Conservation (phyloP, 768 basidiomycete species). For the Lanmaoa rubissima region DNA sequence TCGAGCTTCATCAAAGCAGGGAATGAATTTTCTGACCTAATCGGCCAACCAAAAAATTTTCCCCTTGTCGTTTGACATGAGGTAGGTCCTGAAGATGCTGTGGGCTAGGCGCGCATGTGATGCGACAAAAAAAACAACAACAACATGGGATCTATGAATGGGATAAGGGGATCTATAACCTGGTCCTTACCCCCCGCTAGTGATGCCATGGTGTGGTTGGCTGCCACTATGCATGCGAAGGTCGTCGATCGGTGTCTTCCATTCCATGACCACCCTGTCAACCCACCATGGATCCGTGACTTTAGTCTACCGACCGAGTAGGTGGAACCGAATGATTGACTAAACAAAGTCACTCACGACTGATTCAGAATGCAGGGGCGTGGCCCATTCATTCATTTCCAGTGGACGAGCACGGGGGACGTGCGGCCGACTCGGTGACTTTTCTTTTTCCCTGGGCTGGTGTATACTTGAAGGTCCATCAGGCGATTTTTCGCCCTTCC, state of each 20-base stretch:
- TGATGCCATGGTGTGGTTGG: background rate
- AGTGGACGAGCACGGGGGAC: background rate
- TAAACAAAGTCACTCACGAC: background rate
- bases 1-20: background rate
- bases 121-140: background rate
- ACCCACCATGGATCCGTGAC: background rate
- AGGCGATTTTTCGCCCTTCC: background rate
- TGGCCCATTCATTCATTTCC: background rate
- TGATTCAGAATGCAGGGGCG: slow-evolving; percentile 4
- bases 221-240: background rate
- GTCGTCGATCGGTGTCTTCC: slow-evolving; percentile 3
- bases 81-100: background rate
- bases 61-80: background rate
- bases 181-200: background rate
- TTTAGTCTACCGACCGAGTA: background rate
- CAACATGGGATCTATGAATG: slow-evolving; percentile 1
- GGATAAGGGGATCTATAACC: background rate
- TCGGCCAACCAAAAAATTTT: background rate
- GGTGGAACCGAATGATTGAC: background rate
- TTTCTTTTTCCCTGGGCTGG: background rate
- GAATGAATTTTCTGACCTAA: background rate
- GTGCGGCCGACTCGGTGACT: background rate
- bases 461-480: background rate
- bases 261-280: background rate
- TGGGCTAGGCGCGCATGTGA: background rate